Evolutionary conservation across 345 rosid species (phyloP), one percentile per base, ranked within the genome.

Genomic region (Nephelium lappaceum): DNA sequence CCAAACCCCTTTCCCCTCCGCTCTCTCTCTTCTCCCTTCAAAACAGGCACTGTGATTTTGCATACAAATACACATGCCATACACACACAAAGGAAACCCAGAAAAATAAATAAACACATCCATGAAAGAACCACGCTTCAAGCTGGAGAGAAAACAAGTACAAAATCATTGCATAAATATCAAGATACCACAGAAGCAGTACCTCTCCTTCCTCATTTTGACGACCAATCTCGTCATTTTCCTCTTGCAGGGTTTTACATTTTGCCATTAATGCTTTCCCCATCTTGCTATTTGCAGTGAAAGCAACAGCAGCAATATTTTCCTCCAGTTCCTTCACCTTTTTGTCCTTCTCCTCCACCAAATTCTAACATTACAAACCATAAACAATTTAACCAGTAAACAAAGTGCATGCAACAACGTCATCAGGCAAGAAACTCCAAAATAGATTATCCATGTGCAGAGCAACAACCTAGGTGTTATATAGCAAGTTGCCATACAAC

Each of bases 161-260:
- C 15, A 69, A 38, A 69, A 42, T 23, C 7, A 75, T 72, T 24
- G 25, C 53, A 69, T 7, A 45, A 12, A 39, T 36, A 62, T 49
- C 38, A 21, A 14, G 41, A 74, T 24, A 67, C 31, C n/a, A 61
- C 19, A 69, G 67, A n/a, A 31, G 38, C 71, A 65, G 42, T 83
- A 94, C 98, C 97, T 93, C 93, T 83, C 99, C 99, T 86, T 94
- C 99, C 61, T 96, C 87, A 72, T 97, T 97, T 87, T 93, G 97
- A 78, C 87, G 89, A 75, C 98, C 99, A 78, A 97, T 93, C 87
- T 97, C 99, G 80, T 94, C 98, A 78, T 97, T 97, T 89, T 97
- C 99, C 84, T 94, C 99, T 81, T 89, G 95, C 81, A 93, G 79
- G 63, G 99, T 94, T 83, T 88, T 91, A 78, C 98, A 94, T 81